A percentile compares a stretch with the other conserved stretches of the same genome.
These are phyloP conservation scores for Grosmannia penicillata DNA, from an alignment of 2,329 filamentous ascomycete species.

Conservation along the genomic window DNA sequence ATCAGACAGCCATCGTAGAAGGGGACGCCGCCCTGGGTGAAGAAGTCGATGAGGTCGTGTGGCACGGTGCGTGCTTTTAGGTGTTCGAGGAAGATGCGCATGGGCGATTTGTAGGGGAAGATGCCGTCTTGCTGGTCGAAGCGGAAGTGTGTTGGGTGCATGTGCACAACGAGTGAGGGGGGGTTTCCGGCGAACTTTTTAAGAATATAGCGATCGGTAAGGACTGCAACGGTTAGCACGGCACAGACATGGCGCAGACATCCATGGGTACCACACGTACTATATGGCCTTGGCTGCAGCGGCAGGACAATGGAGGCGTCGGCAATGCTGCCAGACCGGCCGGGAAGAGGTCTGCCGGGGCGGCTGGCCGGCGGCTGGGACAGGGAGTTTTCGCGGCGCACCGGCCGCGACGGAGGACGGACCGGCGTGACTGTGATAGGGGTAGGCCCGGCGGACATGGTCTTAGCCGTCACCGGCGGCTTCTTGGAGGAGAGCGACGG, in stretches of 20 bases:
- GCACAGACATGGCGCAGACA: background rate
- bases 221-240: constrained; percentile 34
- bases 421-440: constrained; percentile 28
- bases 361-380: constrained; percentile 20
- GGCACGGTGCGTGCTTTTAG: constrained; percentile 64
- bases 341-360: constrained; percentile 34
- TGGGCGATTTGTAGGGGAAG: constrained; percentile 83
- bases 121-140: constrained; percentile 91
- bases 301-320: constrained; percentile 23
- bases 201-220: constrained; percentile 65
- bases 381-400: constrained; percentile 36
- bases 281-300: constrained; percentile 35
- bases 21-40: constrained; percentile 53
- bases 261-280: constrained; percentile 19
- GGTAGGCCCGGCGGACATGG: constrained; percentile 25
- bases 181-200: constrained; percentile 52
- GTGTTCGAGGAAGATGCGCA: constrained; percentile 69
- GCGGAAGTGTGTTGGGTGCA: constrained; percentile 73
- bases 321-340: constrained; percentile 30
- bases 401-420: constrained; percentile 39
- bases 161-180: constrained; percentile 74
- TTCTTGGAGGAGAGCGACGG: constrained; percentile 41
- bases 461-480: constrained; percentile 32
- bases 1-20: constrained; percentile 96
- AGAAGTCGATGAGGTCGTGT: constrained; percentile 72